phyloP scores from a whole-genome alignment of 2,329 filamentous ascomycete species.

The Karstenula rhodostoma region DNA sequence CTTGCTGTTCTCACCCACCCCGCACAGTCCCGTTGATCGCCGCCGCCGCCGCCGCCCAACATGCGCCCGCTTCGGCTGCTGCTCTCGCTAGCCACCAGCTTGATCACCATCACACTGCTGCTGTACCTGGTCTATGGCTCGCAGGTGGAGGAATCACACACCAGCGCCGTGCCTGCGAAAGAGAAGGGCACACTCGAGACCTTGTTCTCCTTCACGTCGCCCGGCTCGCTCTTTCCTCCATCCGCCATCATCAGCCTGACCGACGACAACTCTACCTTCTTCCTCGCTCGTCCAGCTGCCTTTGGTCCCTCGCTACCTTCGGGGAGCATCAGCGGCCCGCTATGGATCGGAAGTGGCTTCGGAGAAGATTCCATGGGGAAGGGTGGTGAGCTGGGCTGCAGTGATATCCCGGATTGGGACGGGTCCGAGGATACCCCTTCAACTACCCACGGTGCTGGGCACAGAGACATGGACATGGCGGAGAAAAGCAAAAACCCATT shows the following conservation, averaged over 20 bases:
- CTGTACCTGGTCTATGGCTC: conserved; percentile 48
- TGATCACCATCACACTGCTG: conserved; percentile 54
- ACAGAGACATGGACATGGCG: conserved; percentile 15
- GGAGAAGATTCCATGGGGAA: conserved; percentile 74
- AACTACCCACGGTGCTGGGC: conserved; percentile 16
- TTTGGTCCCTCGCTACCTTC: conserved; percentile 83
- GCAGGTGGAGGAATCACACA: conserved; percentile 26
- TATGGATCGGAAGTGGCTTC: conserved; percentile 95
- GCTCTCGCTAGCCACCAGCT: conserved; percentile 54
- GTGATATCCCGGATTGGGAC: conserved; percentile 90
- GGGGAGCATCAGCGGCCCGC: conserved; percentile 81
- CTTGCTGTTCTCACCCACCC: conserved; percentile 29
- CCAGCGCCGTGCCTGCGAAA: conserved; percentile 31
- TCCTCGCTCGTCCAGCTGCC: conserved; percentile 88
- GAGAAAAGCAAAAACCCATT: conserved; percentile 19
- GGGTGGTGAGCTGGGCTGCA: conserved; percentile 89
- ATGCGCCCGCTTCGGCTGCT: conserved; percentile 49
- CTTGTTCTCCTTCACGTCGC: conserved; percentile 60
- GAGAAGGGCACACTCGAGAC: conserved; percentile 48
- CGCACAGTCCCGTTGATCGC: conserved; percentile 14
- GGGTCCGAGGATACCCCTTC: conserved; percentile 36
- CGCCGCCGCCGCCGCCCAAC: conserved; percentile 24
- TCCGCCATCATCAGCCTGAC: conserved; percentile 96
- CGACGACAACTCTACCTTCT: conserved; percentile 98
- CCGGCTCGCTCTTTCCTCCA: conserved; percentile 90